Percentiles rank a stretch among this genome's conserved stretches.
phyloP scores from a whole-genome alignment of 2,329 filamentous ascomycete species.

The Trichoderma endophyticum region DNA sequence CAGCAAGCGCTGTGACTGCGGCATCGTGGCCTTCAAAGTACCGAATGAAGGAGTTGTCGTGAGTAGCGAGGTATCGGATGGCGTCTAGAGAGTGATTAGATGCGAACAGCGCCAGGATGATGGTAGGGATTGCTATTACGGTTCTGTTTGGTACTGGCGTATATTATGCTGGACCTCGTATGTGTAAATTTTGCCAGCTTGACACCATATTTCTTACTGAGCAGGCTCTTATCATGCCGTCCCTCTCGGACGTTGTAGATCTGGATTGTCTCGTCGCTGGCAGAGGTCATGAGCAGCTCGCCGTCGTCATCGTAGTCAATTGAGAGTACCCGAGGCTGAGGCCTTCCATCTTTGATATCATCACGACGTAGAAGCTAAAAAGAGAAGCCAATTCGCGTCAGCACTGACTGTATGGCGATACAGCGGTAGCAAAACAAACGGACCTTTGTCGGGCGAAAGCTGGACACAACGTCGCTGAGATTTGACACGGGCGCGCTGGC shows the following conservation, averaged over 20 bases:
- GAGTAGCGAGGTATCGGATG: slow-evolving; percentile 81
- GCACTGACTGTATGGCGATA: too few species aligned
- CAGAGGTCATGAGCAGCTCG: slow-evolving; percentile 85
- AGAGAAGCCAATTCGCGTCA: neutral
- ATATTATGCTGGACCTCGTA: slow-evolving; percentile 84
- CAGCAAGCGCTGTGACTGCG: slow-evolving; percentile 75
- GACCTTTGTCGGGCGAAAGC: slow-evolving; percentile 79
- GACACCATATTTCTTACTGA: slow-evolving; percentile 95
- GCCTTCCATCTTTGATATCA: slow-evolving; percentile 50
- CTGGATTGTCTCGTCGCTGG: slow-evolving; percentile 92
- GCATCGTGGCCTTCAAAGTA: slow-evolving; percentile 92
- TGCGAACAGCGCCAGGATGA: neutral
- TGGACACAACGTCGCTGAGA: slow-evolving; percentile 72
- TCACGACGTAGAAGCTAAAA: slow-evolving; percentile 55
- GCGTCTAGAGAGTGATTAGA: slow-evolving; percentile 59
- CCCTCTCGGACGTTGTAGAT: slow-evolving; percentile 93
- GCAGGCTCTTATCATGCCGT: slow-evolving; percentile 79
- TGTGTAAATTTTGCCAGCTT: slow-evolving; percentile 95
- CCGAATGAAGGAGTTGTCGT: slow-evolving; percentile 94
- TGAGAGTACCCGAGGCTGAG: slow-evolving; percentile 70
- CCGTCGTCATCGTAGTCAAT: slow-evolving; percentile 96
- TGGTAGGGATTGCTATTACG: slow-evolving; percentile 43
- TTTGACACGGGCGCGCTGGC: slow-evolving; percentile 54
- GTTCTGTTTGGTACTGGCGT: slow-evolving; percentile 93
- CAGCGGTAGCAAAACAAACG: slow-evolving; percentile 20